Conservation (phyloP, 2,329 filamentous ascomycete species). For the Rhinocladiella similis region DNA sequence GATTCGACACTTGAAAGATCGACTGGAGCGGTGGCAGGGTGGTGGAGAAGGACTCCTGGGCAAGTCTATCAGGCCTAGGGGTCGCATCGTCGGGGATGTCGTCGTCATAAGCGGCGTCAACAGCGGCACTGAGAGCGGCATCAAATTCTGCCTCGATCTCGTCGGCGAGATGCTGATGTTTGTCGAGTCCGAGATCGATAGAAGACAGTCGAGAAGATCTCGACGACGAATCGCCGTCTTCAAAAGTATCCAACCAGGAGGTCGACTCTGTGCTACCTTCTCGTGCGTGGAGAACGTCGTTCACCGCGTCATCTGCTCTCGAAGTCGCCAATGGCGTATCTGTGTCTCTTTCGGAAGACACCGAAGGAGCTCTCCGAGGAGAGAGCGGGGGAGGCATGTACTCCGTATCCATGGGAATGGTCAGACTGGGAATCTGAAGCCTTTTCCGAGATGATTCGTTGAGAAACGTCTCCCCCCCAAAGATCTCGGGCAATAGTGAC, state of each 20-base stretch:
- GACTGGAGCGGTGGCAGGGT: constrained; percentile 4
- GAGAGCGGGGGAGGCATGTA: constrained; percentile 73
- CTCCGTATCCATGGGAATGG: constrained; percentile 48
- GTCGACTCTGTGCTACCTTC: constrained; percentile 70
- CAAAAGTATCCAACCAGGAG: constrained; percentile 92
- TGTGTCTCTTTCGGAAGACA: constrained; percentile 30
- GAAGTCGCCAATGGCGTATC: constrained; percentile 13
- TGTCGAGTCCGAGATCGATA: constrained; percentile 19
- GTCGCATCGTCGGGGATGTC: constrained; percentile 36
- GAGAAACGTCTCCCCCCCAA: constrained; percentile 24
- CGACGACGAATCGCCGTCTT: constrained; percentile 76
- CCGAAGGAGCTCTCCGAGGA: constrained; percentile 59
- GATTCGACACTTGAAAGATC: constrained; percentile 3
- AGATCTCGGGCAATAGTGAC: constrained; percentile 28
- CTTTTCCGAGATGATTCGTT: constrained; percentile 22
- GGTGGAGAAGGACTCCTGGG: constrained; percentile 31
- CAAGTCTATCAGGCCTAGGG: constrained; percentile 69
- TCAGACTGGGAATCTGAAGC: constrained; percentile 30
- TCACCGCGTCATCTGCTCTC: constrained; percentile 23
- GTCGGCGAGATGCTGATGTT: constrained; percentile 20
- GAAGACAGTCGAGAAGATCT: constrained; percentile 64
- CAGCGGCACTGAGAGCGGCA: constrained; percentile 88
- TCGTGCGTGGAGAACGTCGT: constrained; percentile 27
- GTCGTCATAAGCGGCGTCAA: constrained; percentile 90
- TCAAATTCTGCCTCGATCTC: constrained; percentile 76